Evolutionary conservation across 2,329 filamentous ascomycete genomes (phyloP).

Genomic region (Colletotrichum plurivorum): DNA sequence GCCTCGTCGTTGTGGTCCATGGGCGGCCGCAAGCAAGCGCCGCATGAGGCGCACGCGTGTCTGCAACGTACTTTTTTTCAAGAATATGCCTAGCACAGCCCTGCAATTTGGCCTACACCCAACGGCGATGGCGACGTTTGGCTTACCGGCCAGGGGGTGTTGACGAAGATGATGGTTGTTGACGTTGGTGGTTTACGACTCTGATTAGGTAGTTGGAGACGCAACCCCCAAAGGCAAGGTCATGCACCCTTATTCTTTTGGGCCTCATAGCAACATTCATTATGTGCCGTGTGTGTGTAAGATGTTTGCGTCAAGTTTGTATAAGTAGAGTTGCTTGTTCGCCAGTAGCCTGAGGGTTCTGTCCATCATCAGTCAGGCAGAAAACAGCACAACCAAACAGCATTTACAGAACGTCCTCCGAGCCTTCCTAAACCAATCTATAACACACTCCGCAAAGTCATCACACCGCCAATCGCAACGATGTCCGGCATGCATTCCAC

Average conservation of each 20-base stretch:
- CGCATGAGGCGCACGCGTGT: slow-evolving; percentile 13
- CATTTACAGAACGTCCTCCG: background rate
- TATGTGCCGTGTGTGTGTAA: background rate
- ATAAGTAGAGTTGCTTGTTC: slow-evolving; percentile 29
- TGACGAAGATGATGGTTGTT: slow-evolving; percentile 4
- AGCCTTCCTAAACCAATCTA: background rate
- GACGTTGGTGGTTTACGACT: slow-evolving; percentile 15
- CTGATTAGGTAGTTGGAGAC: background rate
- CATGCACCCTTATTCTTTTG: background rate
- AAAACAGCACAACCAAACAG: background rate
- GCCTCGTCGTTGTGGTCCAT: slow-evolving; percentile 3
- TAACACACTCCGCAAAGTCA: background rate
- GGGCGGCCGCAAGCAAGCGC: slow-evolving; percentile 1
- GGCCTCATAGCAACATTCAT: background rate
- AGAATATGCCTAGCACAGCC: background rate
- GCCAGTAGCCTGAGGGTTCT: slow-evolving; percentile 4
- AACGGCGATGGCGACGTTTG: background rate
- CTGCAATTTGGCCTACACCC: background rate
- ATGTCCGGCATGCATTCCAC: slow-evolving; percentile 38
- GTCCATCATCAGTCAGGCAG: slow-evolving; percentile 3
- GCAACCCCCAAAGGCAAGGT: slow-evolving; percentile 2
- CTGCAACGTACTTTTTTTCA: background rate
- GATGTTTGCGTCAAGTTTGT: background rate
- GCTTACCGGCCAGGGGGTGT: slow-evolving; percentile 19
- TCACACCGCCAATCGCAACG: background rate